Percentiles rank a stretch among this genome's conserved stretches.
Conservation (phyloP, 345 rosid genomes). For the Melaleuca alternifolia region DNA sequence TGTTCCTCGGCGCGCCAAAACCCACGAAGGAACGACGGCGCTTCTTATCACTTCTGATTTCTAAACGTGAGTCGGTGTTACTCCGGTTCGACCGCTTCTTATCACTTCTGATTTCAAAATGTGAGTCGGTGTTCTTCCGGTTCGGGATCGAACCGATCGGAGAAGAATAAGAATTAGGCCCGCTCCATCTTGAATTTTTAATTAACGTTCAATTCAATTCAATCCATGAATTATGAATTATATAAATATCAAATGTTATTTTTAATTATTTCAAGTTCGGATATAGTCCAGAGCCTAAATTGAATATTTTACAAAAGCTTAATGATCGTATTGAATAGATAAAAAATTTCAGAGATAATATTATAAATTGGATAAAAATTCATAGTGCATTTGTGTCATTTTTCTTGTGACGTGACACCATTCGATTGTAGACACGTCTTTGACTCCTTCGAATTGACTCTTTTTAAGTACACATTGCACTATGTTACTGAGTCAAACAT, state of each 20-base stretch:
- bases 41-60: neutral
- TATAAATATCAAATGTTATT: too few relatives aligned
- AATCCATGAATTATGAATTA: too few relatives aligned
- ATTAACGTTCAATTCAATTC: too few relatives aligned
- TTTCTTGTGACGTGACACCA: neutral
- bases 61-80: too few relatives aligned
- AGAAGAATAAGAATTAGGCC: too few relatives aligned
- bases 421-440: too few relatives aligned
- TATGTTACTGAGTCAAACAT: neutral
- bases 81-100: neutral
- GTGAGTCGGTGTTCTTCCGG: too few relatives aligned
- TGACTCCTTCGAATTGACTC: neutral
- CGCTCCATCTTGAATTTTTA: too few relatives aligned
- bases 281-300: accelerated
- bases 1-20: neutral
- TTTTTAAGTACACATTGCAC: neutral
- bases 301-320: accelerated
- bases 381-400: neutral
- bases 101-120: neutral
- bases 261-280: too few relatives aligned
- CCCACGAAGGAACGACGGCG: accelerated
- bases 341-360: accelerated
- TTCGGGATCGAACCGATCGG: too few relatives aligned
- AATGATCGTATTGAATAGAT: neutral
- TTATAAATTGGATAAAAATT: accelerated